phyloP scores from a whole-genome alignment of 768 basidiomycete genomes.

The Pleurotus djamor region DNA sequence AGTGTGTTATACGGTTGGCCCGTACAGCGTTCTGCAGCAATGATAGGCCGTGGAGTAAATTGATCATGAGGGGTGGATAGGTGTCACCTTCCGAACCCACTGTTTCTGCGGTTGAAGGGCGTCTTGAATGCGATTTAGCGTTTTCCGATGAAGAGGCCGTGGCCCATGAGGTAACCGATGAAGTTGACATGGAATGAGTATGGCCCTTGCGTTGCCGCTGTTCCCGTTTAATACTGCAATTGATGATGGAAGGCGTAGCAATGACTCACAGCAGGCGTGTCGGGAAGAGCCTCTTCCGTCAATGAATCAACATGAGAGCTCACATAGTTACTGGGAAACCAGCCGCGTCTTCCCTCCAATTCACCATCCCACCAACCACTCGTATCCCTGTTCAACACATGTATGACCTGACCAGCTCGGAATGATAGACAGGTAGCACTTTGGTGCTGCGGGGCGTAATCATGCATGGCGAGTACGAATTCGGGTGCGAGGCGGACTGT shows the following conservation, averaged over 20 bases:
- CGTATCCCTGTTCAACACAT: constrained; percentile 81
- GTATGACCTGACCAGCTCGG: constrained; percentile 86
- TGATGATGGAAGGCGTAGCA: constrained; percentile 8
- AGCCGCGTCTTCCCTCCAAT: constrained; percentile 82
- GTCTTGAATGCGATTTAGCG: constrained; percentile 31
- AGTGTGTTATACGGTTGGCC: constrained; percentile 76
- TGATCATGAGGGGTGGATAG: constrained; percentile 79
- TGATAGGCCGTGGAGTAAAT: constrained; percentile 81
- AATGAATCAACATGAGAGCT: constrained; percentile 60
- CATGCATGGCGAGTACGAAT: constrained; percentile 91
- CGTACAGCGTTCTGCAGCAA: constrained; percentile 85
- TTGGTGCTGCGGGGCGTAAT: constrained; percentile 72
- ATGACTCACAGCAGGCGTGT: constrained; percentile 37
- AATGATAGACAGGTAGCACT: constrained; percentile 86
- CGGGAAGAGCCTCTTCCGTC: constrained; percentile 54
- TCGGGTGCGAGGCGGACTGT: constrained; percentile 51
- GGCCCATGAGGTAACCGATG: constrained; percentile 54
- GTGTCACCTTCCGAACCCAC: constrained; percentile 49
- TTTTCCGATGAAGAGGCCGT: constrained; percentile 32
- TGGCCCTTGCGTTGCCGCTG: constrained; percentile 40
- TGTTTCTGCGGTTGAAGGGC: constrained; percentile 42
- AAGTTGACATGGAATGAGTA: constrained; percentile 45
- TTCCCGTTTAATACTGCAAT: background rate
- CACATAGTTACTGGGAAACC: constrained; percentile 99
- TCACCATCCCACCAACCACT: constrained; percentile 99